Percentiles rank a stretch among this genome's conserved stretches.
Conservation (phyloP, 176 grass and related monocot species). For the Raddia guianensis region DNA sequence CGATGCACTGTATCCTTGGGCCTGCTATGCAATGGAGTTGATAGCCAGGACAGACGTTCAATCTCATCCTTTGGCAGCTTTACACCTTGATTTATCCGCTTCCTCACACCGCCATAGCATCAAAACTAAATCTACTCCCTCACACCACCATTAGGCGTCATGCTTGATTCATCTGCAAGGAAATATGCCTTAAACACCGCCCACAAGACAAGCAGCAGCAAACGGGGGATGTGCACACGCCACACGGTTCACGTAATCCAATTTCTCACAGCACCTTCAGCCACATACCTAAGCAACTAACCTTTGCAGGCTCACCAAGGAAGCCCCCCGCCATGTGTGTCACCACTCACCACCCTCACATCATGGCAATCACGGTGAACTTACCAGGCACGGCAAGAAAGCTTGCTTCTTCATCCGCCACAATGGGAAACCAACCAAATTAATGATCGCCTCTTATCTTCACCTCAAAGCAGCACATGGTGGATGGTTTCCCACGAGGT, state of each 20-base stretch:
- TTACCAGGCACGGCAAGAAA: not conserved
- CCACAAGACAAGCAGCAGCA: not conserved
- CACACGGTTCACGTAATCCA: slow-evolving; percentile 10
- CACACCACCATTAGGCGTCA: not conserved
- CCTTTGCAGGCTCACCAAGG: not conserved
- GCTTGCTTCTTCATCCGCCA: not conserved
- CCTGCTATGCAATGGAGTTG: not conserved
- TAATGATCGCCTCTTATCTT: not conserved
- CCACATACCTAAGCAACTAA: not conserved
- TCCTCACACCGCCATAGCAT: not conserved
- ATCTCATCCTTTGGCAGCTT: not conserved
- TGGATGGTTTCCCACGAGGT: not conserved
- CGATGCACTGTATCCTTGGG: not conserved
- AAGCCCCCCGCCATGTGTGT: not conserved
- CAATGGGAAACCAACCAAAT: not conserved
- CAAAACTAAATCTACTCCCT: too few relatives aligned
- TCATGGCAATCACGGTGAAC: not conserved
- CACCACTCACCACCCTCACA: not conserved
- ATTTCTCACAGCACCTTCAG: not conserved
- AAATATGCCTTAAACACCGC: not conserved
- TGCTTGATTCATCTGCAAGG: not conserved
- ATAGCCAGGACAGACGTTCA: not conserved
- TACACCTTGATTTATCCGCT: not conserved
- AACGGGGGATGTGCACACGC: not conserved
- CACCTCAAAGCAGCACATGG: not conserved